phyloP scores from a whole-genome alignment of 2,329 filamentous ascomycete genomes.

The Pyrenochaeta sp. region DNA sequence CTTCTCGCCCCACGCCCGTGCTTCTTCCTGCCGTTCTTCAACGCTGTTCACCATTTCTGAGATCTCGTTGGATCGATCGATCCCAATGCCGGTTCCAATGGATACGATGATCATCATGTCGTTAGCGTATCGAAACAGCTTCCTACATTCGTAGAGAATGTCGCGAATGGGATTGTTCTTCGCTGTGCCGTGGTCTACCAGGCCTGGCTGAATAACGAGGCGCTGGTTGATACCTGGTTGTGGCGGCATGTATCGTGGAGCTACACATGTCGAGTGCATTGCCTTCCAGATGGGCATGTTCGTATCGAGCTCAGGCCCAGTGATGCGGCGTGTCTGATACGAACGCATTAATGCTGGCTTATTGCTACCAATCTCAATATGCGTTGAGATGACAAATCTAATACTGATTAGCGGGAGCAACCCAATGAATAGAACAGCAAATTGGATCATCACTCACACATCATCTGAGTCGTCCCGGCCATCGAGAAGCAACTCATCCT shows the following conservation, averaged over 20 bases:
- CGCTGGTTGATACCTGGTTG: conserved; percentile 21
- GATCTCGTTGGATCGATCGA: conserved; percentile 25
- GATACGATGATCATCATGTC: conserved; percentile 44
- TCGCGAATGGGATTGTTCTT: conserved; percentile 46
- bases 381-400: conserved; percentile 40
- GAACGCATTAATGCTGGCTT: conserved; percentile 42
- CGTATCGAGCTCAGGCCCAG: conserved; percentile 36
- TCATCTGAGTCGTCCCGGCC: conserved; percentile 33
- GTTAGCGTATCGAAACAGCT: conserved; percentile 40
- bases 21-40: conserved; percentile 28
- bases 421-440: neutral
- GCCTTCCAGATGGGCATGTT: conserved; percentile 38
- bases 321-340: conserved; percentile 40
- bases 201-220: conserved; percentile 36
- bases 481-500: conserved; percentile 35
- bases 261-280: conserved; percentile 33
- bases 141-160: conserved; percentile 40
- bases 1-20: conserved; percentile 24
- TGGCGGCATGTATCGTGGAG: conserved; percentile 33
- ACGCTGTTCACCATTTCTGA: conserved; percentile 40
- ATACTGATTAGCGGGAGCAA: conserved; percentile 5
- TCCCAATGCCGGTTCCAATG: conserved; percentile 35
- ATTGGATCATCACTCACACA: conserved; percentile 29
- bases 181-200: conserved; percentile 40
- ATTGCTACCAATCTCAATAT: conserved; percentile 39